A percentile compares a stretch with the other conserved stretches of the same genome.
Evolutionary conservation across 2,329 filamentous ascomycete species (phyloP).

Genomic region (Beauveria brongniartii): DNA sequence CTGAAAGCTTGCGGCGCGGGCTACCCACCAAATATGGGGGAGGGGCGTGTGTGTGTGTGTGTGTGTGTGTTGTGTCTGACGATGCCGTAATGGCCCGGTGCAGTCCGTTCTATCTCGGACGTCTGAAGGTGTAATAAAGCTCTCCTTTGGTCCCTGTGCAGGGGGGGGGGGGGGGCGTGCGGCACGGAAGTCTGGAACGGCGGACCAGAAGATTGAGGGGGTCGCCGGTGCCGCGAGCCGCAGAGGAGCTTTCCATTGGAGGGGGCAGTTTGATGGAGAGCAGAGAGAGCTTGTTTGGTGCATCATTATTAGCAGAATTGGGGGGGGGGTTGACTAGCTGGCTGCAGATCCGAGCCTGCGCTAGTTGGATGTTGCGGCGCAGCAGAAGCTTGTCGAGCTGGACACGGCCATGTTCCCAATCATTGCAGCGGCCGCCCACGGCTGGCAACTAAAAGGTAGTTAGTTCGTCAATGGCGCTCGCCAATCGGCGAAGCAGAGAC

Average conservation of each 20-base stretch:
- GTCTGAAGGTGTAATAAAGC: background rate
- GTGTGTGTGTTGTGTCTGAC: background rate
- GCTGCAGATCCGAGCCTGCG: no score
- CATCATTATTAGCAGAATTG: no score
- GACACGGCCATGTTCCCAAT: no score
- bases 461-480: background rate
- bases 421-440: background rate
- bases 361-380: background rate
- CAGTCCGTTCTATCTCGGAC: background rate
- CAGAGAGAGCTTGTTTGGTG: background rate
- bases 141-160: no score
- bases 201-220: background rate
- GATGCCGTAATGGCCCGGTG: slow-evolving; percentile 4
- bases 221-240: background rate
- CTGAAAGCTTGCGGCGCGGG: background rate
- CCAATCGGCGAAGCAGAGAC: no score
- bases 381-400: background rate
- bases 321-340: no score
- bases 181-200: background rate
- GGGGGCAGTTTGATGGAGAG: background rate
- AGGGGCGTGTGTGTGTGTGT: background rate
- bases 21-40: background rate
- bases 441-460: background rate
- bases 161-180: background rate
- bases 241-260: background rate